Base-by-base conservation (phyloP, 2,329 filamentous ascomycete species). In the Aspergillus sp. region DNA sequence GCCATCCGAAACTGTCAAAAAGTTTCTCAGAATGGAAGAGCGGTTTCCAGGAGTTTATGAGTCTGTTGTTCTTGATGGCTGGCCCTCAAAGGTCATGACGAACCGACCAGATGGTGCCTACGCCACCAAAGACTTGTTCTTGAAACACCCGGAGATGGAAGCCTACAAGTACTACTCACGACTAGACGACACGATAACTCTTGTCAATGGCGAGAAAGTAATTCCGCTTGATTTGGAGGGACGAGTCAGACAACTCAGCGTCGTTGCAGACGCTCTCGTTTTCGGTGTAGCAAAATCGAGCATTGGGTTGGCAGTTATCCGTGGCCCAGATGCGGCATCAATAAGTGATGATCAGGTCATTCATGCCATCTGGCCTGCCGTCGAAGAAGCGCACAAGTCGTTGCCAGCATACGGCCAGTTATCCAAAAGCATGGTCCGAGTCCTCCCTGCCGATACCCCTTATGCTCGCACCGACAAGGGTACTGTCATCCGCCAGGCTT, bases 401-500 rank as follows among this genome's bases (percentile, higher is more conserved):
- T 78, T 76, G 18, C 82, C 79, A 59, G 79, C 78, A 0, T 88
- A 84, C 62, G 80, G 80, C 0, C 77, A 78, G 13, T 78, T 87
- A 2, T 80, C 79, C 0, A 76, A 70, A 15, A 83, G 85, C 3
- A 78, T 87, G 66, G 72, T 87, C 0, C 66, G 80, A 0, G 65
- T 85, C 3, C 69, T 85, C 3, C 73, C 77, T 0, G 61, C 73
- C 0, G 78, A 78, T 0, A 76, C 74, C 3, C 61, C 67, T 3
- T 85, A 82, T 61, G 77, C 81, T 5, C 70, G 70, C 43, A 85
- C 83, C 0, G 83, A 84, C 57, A 85, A 85, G 65, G 81, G 80
- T 3, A 85, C 80, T 0, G 75, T 83, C 55, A 83, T 84, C 57
- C 75, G 82, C 12, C 77, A 78, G 5, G 76, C 76, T 18, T 76